A percentile compares a stretch with the other conserved stretches of the same genome.
Conservation (phyloP, 2,329 filamentous ascomycete genomes). For the Penicillium sp. region DNA sequence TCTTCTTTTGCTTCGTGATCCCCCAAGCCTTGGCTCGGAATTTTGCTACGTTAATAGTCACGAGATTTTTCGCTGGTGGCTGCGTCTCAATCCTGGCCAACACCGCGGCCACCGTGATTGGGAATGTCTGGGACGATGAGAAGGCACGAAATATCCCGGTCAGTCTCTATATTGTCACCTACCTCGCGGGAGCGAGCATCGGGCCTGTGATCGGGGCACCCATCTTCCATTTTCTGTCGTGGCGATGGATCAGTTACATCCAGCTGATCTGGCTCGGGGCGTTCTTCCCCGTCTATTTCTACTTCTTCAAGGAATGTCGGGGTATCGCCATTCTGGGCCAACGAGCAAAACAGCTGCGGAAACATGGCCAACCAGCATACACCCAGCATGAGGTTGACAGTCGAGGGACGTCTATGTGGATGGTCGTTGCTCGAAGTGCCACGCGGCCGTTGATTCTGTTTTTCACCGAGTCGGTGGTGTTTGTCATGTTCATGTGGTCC, state of each 20-base stretch:
- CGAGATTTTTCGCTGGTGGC: conserved; percentile 41
- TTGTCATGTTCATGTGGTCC: conserved; percentile 41
- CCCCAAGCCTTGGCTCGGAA: conserved; percentile 41
- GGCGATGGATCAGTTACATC: conserved; percentile 39
- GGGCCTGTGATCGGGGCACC: conserved; percentile 42
- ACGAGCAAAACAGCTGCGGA: conserved; percentile 32
- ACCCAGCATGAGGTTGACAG: conserved; percentile 34
- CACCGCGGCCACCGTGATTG: conserved; percentile 24
- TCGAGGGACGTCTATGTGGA: conserved; percentile 17
- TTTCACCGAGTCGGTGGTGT: conserved; percentile 40
- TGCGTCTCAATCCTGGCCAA: conserved; percentile 39
- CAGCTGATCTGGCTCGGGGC: conserved; percentile 38
- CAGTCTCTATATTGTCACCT: conserved; percentile 38
- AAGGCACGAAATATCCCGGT: conserved; percentile 34
- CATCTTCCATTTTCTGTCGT: conserved; percentile 20
- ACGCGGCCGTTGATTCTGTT: conserved; percentile 34
- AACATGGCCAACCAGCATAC: conserved; percentile 23
- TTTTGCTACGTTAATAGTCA: conserved; percentile 42
- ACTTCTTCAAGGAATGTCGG: conserved; percentile 39
- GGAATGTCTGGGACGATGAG: conserved; percentile 31
- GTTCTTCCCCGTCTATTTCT: conserved; percentile 35
- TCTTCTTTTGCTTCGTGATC: conserved; percentile 40
- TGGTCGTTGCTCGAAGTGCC: conserved; percentile 31
- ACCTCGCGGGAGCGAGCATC: conserved; percentile 40
- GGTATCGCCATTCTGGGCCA: conserved; percentile 36